Conservation (phyloP, 352 stramenopile genomes). For the Globisporangium spinosum region DNA sequence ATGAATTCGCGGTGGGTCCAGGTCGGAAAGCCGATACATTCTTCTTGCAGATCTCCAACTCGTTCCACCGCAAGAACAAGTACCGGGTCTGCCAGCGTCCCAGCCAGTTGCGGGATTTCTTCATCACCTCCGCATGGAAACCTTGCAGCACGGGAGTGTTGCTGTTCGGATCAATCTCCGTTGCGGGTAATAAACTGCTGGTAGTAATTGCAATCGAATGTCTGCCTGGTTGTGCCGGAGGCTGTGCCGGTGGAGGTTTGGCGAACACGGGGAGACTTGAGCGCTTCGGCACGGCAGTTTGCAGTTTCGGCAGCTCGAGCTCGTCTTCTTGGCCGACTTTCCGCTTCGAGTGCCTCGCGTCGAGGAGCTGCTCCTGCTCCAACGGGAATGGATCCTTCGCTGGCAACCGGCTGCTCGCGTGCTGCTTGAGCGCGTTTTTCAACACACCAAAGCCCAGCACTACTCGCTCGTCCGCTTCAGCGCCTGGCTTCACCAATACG, state of each 20-base stretch:
- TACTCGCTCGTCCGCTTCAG: neutral
- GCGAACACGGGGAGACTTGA: conserved; percentile 12
- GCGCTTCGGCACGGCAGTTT: conserved; percentile 10
- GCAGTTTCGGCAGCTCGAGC: conserved; percentile 18
- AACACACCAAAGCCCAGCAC: conserved; percentile 10
- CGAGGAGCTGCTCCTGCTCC: conserved; percentile 21
- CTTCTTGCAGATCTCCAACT: conserved; percentile 53
- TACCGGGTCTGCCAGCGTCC: conserved; percentile 48
- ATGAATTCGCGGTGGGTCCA: conserved; percentile 10
- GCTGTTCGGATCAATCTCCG: neutral
- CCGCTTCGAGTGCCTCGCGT: neutral
- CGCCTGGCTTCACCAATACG: neutral
- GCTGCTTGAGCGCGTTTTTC: conserved; percentile 29
- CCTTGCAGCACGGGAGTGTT: conserved; percentile 31
- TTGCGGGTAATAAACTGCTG: neutral
- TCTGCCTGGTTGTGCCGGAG: neutral
- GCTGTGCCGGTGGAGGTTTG: neutral
- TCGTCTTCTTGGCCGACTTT: conserved; percentile 17
- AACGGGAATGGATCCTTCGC: conserved; percentile 38
- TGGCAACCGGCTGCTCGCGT: conserved; percentile 30
- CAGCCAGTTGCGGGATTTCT: conserved; percentile 69
- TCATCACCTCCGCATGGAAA: conserved; percentile 49
- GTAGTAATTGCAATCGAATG: conserved; percentile 1
- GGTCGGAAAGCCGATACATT: conserved; percentile 28
- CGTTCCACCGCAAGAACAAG: conserved; percentile 45